Evolutionary conservation across 345 rosid genomes (phyloP).

Genomic region (Citropsis articulata): DNA sequence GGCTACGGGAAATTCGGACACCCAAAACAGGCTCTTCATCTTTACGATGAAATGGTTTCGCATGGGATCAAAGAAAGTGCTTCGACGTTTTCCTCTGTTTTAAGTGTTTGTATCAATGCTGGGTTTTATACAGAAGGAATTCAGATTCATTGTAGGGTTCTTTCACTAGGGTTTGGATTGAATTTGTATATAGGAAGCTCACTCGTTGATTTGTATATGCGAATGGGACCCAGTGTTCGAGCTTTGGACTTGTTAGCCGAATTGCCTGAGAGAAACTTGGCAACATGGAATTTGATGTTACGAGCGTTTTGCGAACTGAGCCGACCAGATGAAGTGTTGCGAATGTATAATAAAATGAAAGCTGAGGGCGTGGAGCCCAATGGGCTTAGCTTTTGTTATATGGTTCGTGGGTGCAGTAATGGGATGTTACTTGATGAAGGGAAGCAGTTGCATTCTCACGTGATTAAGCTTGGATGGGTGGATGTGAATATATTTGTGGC

Average conservation of each 20-base stretch:
- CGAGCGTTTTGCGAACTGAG: slow-evolving; percentile 45
- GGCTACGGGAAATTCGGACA: slow-evolving; percentile 46
- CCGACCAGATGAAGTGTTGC: slow-evolving; percentile 32
- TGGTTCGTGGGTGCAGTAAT: slow-evolving; percentile 56
- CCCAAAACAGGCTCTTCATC: slow-evolving; percentile 31
- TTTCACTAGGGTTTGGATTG: slow-evolving; percentile 50
- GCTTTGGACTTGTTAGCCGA: slow-evolving; percentile 58
- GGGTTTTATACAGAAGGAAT: slow-evolving; percentile 48
- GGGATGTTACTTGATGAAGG: slow-evolving; percentile 53
- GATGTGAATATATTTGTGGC: slow-evolving; percentile 48
- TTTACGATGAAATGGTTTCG: slow-evolving; percentile 53
- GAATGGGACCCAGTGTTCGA: slow-evolving; percentile 37
- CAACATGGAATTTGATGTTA: slow-evolving; percentile 55
- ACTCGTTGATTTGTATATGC: slow-evolving; percentile 54
- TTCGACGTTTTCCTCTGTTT: slow-evolving; percentile 60
- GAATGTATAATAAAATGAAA: slow-evolving; percentile 42
- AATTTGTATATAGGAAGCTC: slow-evolving; percentile 56
- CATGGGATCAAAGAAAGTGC: slow-evolving; percentile 58
- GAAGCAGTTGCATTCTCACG: slow-evolving; percentile 58
- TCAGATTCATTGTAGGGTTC: slow-evolving; percentile 71
- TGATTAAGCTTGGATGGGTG: slow-evolving; percentile 57
- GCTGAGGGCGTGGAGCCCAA: slow-evolving; percentile 45
- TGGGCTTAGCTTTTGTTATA: slow-evolving; percentile 66
- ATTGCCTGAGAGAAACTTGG: slow-evolving; percentile 60
- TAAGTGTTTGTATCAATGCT: slow-evolving; percentile 51